Conservation (phyloP, 441 rosid species). For the Populus hybrid region DNA sequence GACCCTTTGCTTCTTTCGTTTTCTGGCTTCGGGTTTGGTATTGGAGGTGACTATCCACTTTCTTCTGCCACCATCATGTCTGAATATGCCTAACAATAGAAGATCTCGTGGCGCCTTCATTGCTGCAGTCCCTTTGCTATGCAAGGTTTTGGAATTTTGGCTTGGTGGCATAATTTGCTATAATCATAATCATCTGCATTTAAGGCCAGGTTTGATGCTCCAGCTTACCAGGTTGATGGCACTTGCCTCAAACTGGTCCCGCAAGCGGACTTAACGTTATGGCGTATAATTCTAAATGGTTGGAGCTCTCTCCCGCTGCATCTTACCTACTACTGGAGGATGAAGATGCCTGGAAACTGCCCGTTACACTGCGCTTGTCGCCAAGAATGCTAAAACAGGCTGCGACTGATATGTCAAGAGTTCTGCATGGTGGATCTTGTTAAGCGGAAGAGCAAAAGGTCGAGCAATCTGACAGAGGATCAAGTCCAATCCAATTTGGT, state of each 20-base stretch:
- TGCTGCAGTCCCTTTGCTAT: conserved; percentile 88
- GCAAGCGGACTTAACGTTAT: conserved; percentile 64
- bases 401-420: conserved; percentile 79
- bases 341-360: conserved; percentile 94
- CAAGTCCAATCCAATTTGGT: conserved; percentile 35
- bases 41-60: conserved; percentile 70
- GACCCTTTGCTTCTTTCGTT: conserved; percentile 66
- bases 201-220: conserved; percentile 39
- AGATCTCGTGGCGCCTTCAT: conserved; percentile 85
- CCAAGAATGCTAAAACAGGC: conserved; percentile 68
- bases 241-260: conserved; percentile 55
- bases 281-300: conserved; percentile 77
- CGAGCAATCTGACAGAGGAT: conserved; percentile 23
- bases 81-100: conserved; percentile 69
- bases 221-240: conserved; percentile 50
- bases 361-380: conserved; percentile 83
- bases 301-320: conserved; percentile 76
- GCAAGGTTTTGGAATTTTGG: conserved; percentile 86
- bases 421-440: conserved; percentile 60
- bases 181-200: conserved; percentile 44
- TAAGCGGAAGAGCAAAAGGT: conserved; percentile 49
- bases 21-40: conserved; percentile 83
- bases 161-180: conserved; percentile 67
- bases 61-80: conserved; percentile 73
- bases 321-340: conserved; percentile 73